phyloP scores from a whole-genome alignment of 306 rosid genomes.

The Senna siamea region DNA sequence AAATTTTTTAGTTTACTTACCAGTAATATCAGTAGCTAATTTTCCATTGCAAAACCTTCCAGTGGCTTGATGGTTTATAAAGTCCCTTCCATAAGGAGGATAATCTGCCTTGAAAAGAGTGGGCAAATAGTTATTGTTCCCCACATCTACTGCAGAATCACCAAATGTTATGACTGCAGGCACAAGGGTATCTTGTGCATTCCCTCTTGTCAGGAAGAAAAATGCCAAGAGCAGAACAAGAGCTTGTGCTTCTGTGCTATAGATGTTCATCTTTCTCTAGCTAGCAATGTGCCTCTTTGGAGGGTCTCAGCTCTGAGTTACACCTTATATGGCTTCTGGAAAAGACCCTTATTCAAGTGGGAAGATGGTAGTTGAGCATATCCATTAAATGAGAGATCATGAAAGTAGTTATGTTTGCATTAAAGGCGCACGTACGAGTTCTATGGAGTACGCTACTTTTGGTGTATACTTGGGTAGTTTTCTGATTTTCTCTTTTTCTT shows the following conservation, averaged over 20 bases:
- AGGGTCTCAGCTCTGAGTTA: slow-evolving; percentile 13
- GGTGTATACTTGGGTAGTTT: background rate
- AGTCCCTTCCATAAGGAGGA: slow-evolving; percentile 99
- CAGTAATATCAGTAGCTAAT: slow-evolving; percentile 92
- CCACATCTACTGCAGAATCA: slow-evolving; percentile 91
- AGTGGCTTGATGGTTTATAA: slow-evolving; percentile 74
- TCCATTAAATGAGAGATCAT: slow-evolving; percentile 58
- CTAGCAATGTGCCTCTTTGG: slow-evolving; percentile 18
- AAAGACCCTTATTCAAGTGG: slow-evolving; percentile 55
- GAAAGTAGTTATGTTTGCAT: slow-evolving; percentile 39
- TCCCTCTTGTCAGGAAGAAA: slow-evolving; percentile 39
- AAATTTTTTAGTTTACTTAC: slow-evolving; percentile 37
- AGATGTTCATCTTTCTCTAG: slow-evolving; percentile 46
- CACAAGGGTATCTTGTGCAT: slow-evolving; percentile 84
- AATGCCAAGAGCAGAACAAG: slow-evolving; percentile 51
- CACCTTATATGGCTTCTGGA: slow-evolving; percentile 45
- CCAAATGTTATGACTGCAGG: slow-evolving; percentile 90
- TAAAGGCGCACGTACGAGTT: too few relatives aligned
- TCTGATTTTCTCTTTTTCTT: slow-evolving; percentile 3
- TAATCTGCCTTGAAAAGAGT: slow-evolving; percentile 84
- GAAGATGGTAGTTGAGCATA: slow-evolving; percentile 69
- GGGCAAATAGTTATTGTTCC: slow-evolving; percentile 80
- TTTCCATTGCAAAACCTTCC: slow-evolving; percentile 97
- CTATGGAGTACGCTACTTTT: background rate
- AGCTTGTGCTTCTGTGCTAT: slow-evolving; percentile 39